Evolutionary conservation across 805 yeast genomes (phyloP), one percentile per base, ranked within the genome.

Genomic region (Zygosaccharomyces rouxii): DNA sequence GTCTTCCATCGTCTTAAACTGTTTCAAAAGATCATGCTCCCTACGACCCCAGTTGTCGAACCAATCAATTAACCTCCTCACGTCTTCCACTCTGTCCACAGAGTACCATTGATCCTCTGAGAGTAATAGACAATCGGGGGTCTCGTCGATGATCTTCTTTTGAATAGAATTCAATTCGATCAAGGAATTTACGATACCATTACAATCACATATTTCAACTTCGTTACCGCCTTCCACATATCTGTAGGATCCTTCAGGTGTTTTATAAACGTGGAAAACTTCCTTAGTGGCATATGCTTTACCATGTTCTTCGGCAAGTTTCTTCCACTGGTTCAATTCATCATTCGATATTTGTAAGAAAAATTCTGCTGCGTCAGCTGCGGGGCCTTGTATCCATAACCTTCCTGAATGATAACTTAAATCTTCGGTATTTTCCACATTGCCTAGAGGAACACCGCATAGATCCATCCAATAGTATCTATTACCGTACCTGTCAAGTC

Each of bases 401-500:
- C 86, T 73, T 5, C 97, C 96, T 84, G 86, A 84, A 23, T 84
- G 73, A 59, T 84, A 89, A 0, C 81, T 77, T 46, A 79, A 81
- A 10, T 70, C 73, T 7, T 75, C 78, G 5, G 70, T 75, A 6
- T 60, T 71, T 9, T 69, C 70, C 0, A 69, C 74, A 1, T 71
- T 72, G 1, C 72, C 76, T 6, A 73, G 72, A 3, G 89, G 88
- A 42, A 89, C 72, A 0, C 98, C 99, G 60, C 85, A 84, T 53
- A 76, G 75, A 60, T 92, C 98, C 62, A 89, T 81, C 96, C 96
- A 94, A 95, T 96, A 94, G 64, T 92, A 94, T 55, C 90, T 74
- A 69, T 94, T 94, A 64, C 74, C 89, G 50, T 79, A 78, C 44
- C 96, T 71, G 66, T 94, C 99, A 50, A 81, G 76, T 2, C 99